phyloP scores from a whole-genome alignment of 768 basidiomycete genomes.

The Lentinula aciculospora region DNA sequence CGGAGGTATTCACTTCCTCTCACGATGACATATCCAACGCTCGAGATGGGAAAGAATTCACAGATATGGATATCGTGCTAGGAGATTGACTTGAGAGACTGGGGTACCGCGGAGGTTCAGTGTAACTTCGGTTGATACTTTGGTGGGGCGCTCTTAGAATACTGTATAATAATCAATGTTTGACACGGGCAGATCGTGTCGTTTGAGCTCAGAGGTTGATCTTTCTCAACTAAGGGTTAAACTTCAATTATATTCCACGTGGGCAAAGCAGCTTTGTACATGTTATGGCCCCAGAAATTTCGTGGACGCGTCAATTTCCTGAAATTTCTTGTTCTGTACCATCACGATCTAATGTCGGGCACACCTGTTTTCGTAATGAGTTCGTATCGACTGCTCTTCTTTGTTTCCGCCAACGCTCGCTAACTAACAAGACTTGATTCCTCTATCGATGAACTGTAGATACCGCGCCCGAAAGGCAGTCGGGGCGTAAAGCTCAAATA shows the following conservation, averaged over 20 bases:
- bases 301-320: neutral
- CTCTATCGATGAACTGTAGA: conserved; percentile 40
- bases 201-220: too few relatives aligned
- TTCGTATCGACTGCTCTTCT: neutral
- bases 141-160: too few relatives aligned
- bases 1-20: conserved; percentile 60
- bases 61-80: neutral
- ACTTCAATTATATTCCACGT: too few relatives aligned
- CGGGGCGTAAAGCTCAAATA: conserved; percentile 91
- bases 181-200: too few relatives aligned
- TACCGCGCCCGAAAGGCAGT: conserved; percentile 89
- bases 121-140: too few relatives aligned
- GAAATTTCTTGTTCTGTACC: neutral
- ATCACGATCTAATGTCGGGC: neutral
- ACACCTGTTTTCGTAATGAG: conserved; percentile 4
- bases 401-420: neutral
- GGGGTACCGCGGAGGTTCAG: neutral
- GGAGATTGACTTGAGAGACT: neutral
- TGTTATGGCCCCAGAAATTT: neutral
- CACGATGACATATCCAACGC: conserved; percentile 8
- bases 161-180: too few relatives aligned
- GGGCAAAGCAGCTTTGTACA: too few relatives aligned
- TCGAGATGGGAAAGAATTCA: neutral
- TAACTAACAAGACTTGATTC: neutral
- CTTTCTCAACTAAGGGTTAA: too few relatives aligned